Conservation (phyloP, 202 grass and related monocot species). For the Alloteropsis angusta region DNA sequence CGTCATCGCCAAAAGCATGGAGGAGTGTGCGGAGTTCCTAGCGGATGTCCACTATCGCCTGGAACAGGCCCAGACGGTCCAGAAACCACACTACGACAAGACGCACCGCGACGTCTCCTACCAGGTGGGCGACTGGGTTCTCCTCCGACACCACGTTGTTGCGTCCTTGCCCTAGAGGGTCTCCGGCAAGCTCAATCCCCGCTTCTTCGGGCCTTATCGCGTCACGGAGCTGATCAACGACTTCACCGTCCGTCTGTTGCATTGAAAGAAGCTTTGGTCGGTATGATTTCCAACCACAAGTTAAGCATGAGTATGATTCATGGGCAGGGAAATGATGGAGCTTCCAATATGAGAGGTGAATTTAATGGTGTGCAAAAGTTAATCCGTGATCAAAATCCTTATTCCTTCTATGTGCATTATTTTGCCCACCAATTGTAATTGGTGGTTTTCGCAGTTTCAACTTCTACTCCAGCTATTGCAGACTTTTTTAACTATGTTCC, state of each 20-base stretch:
- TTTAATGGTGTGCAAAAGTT: too few species aligned
- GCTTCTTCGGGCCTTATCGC: background rate
- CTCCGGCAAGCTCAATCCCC: background rate
- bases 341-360: too few species aligned
- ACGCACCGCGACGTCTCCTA: rapidly evolving
- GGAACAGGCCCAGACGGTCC: background rate
- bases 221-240: background rate
- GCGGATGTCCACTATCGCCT: background rate
- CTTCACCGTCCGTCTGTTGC: background rate
- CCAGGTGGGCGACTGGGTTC: background rate
- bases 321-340: too few species aligned
- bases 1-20: rapidly evolving
- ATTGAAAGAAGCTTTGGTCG: too few species aligned
- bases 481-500: too few species aligned
- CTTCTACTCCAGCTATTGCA: too few species aligned
- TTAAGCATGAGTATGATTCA: too few species aligned
- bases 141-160: rapidly evolving
- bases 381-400: too few species aligned
- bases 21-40: rapidly evolving
- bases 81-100: background rate
- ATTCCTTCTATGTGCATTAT: too few species aligned
- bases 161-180: rapidly evolving
- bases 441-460: too few species aligned
- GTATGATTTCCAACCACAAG: too few species aligned
- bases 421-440: too few species aligned